Percentiles rank a stretch among this genome's conserved stretches.
phyloP scores from a whole-genome alignment of 208 protist genomes.

The Acanthamoeba divionensis region DNA sequence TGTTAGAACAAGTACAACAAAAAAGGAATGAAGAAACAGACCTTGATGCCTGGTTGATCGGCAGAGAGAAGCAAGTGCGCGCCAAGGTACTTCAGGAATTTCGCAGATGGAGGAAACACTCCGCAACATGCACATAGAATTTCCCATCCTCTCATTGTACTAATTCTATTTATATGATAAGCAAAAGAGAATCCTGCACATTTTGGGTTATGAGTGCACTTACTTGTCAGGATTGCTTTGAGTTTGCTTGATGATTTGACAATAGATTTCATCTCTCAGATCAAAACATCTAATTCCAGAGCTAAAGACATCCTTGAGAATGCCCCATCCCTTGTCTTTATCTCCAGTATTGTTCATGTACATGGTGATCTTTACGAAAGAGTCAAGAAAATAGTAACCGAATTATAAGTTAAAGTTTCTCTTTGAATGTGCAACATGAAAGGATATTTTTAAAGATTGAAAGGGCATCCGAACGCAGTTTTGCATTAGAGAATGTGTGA shows the following conservation, averaged over 20 bases:
- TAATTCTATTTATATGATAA: not conserved
- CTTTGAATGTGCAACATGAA: too few species aligned
- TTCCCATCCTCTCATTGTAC: conserved; percentile 11
- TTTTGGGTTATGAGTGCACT: not conserved
- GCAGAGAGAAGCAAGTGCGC: not conserved
- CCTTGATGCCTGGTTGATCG: not conserved
- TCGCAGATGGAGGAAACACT: conserved; percentile 8
- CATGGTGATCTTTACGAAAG: not conserved
- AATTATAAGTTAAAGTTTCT: too few species aligned
- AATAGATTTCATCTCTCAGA: conserved; percentile 36
- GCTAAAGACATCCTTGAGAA: not conserved
- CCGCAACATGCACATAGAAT: not conserved
- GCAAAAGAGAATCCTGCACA: not conserved
- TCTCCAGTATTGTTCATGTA: conserved; percentile 35
- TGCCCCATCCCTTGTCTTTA: not conserved
- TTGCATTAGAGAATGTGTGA: not conserved
- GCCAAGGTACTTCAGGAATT: not conserved
- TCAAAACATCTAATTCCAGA: not conserved
- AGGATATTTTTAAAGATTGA: conserved; percentile 7
- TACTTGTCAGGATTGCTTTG: conserved; percentile 8
- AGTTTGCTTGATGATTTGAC: conserved; percentile 39
- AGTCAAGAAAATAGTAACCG: too few species aligned
- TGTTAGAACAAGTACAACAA: not conserved
- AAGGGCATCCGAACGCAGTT: not conserved
- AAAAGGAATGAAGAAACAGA: not conserved